These are phyloP conservation scores for Torulaspora microellipsoides DNA, from an alignment of 805 yeast species.

Conservation along the genomic window DNA sequence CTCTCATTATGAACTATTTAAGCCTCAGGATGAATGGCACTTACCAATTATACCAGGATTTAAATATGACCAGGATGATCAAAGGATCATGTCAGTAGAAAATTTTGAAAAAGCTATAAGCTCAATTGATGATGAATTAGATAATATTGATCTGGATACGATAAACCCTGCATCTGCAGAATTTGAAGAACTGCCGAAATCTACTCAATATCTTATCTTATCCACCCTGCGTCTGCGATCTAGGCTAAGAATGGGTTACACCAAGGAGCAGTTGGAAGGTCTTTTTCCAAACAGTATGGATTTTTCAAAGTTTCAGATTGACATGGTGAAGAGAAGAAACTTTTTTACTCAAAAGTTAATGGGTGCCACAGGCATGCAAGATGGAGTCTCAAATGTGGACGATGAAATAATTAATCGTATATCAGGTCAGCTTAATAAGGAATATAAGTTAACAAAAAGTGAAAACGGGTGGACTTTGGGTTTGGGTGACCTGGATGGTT, in stretches of 20 bases:
- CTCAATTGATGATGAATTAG: constrained; percentile 56
- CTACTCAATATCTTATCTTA: constrained; percentile 83
- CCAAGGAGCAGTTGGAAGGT: constrained; percentile 78
- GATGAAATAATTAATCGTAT: constrained; percentile 43
- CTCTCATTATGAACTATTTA: constrained; percentile 36
- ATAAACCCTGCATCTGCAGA: constrained; percentile 82
- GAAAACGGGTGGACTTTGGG: constrained; percentile 84
- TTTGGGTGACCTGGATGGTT: constrained; percentile 44
- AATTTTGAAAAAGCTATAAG: constrained; percentile 61
- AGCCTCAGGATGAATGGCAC: constrained; percentile 73
- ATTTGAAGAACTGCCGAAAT: constrained; percentile 69
- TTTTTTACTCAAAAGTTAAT: constrained; percentile 82
- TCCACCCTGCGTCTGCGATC: constrained; percentile 80
- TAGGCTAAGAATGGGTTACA: constrained; percentile 89
- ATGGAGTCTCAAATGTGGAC: constrained; percentile 35
- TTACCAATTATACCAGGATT: constrained; percentile 66
- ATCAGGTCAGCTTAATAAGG: constrained; percentile 76
- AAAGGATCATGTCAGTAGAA: constrained; percentile 66
- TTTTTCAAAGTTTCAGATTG: constrained; percentile 87
- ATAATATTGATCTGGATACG: constrained; percentile 61
- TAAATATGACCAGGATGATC: constrained; percentile 52
- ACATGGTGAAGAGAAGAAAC: constrained; percentile 88
- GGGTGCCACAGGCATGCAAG: constrained; percentile 78
- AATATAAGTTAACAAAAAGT: constrained; percentile 68
- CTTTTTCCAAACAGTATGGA: constrained; percentile 84